Conservation (phyloP, 768 basidiomycete genomes). For the Rhizopogon salebrosus region DNA sequence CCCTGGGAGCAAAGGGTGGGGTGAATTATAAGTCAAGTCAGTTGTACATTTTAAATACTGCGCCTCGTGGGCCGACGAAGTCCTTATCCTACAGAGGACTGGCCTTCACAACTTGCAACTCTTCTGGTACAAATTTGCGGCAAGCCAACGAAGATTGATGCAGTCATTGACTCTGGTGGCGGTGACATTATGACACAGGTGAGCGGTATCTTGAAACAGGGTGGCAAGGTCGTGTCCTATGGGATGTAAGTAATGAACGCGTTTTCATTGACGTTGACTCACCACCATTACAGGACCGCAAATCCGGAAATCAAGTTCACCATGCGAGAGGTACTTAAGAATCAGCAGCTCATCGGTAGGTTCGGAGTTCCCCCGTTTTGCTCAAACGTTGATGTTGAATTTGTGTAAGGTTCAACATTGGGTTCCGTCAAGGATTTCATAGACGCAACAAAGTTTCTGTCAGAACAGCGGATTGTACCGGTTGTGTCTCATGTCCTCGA, state of each 20-base stretch:
- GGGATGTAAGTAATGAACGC: constrained; percentile 46
- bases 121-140: constrained; percentile 34
- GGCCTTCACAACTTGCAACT: constrained; percentile 43
- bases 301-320: constrained; percentile 55
- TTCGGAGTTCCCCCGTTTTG: constrained; percentile 11
- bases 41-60: no score
- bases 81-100: constrained; percentile 36
- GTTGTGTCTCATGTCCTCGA: constrained; percentile 66
- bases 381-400: not conserved
- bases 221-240: constrained; percentile 58
- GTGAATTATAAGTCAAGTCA: constrained; percentile 65
- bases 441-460: constrained; percentile 67
- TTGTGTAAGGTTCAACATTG: constrained; percentile 59
- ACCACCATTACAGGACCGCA: constrained; percentile 47
- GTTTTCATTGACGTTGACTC: not conserved
- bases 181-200: constrained; percentile 55
- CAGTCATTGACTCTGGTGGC: constrained; percentile 67
- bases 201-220: constrained; percentile 45
- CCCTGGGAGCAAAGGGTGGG: constrained; percentile 71
- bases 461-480: constrained; percentile 61
- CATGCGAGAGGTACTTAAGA: constrained; percentile 74
- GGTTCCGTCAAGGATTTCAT: constrained; percentile 71
- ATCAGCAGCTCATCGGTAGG: constrained; percentile 72
- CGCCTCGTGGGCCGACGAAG: no score
- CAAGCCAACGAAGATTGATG: constrained; percentile 37